A percentile compares a stretch with the other conserved stretches of the same genome.
These are phyloP conservation scores for Cylindrodendrum hubeiense DNA, from an alignment of 2,329 filamentous ascomycete genomes.

Conservation along the genomic window DNA sequence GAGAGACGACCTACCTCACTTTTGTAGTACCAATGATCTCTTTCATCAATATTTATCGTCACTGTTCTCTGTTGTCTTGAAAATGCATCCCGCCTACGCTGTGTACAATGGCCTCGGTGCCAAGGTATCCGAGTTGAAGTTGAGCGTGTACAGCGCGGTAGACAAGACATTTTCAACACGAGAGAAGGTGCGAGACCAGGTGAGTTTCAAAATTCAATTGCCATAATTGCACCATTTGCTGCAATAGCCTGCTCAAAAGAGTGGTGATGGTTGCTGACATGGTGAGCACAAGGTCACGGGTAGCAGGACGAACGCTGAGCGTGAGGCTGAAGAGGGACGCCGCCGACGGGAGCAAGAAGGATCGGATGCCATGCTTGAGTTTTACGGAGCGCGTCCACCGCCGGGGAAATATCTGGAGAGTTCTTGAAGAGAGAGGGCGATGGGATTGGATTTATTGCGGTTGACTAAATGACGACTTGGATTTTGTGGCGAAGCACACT, in stretches of 20 bases:
- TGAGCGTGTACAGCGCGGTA: slow-evolving; percentile 13
- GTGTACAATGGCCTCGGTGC: slow-evolving; percentile 13
- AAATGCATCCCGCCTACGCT: slow-evolving; percentile 18
- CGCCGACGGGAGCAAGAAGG: slow-evolving; percentile 13
- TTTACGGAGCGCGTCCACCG: slow-evolving; percentile 17
- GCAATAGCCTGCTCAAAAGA: not conserved
- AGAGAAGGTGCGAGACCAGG: slow-evolving; percentile 19
- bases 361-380: slow-evolving; percentile 15
- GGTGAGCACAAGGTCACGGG: not conserved
- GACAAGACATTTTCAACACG: slow-evolving; percentile 18
- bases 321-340: slow-evolving; percentile 21
- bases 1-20: not conserved
- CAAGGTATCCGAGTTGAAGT: slow-evolving; percentile 12
- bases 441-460: not conserved
- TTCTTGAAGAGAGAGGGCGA: not conserved
- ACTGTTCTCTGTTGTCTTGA: not conserved
- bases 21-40: not conserved
- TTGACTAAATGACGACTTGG: not conserved
- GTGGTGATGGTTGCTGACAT: not conserved
- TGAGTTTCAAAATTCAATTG: not conserved
- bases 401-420: slow-evolving; percentile 21
- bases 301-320: not conserved
- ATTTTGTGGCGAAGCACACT: not conserved
- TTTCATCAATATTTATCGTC: not conserved
- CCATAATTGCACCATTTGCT: not conserved